Evolutionary conservation across 257 asterid genomes (phyloP).

Genomic region (Coffea eugenioides): DNA sequence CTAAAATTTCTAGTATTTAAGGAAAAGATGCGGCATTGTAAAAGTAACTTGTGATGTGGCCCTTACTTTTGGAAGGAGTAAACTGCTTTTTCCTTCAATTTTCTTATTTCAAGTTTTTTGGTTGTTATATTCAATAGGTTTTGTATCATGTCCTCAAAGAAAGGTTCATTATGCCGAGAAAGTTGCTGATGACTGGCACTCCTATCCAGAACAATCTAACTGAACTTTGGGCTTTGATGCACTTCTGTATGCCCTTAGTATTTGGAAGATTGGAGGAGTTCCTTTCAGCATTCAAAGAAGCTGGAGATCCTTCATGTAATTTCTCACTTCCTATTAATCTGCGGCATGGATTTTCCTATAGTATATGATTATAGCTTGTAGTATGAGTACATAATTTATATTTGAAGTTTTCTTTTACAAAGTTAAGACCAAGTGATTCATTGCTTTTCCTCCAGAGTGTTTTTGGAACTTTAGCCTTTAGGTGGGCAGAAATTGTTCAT

Average conservation of each 20-base stretch:
- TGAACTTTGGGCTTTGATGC: slow-evolving; percentile 95
- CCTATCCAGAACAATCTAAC: slow-evolving; percentile 91
- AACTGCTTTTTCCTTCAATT: neutral
- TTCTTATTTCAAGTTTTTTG: neutral
- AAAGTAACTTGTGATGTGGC: neutral
- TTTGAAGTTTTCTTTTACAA: neutral
- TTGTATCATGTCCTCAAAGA: slow-evolving; percentile 63
- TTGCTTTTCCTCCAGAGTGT: neutral
- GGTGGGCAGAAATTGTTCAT: neutral
- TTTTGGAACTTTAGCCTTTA: neutral
- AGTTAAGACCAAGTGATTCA: neutral
- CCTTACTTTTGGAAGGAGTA: neutral
- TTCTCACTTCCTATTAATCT: slow-evolving; percentile 23
- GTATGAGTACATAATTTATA: neutral
- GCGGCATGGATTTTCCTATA: neutral
- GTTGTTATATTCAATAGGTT: slow-evolving; percentile 48
- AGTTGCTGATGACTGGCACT: slow-evolving; percentile 92
- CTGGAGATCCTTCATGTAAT: slow-evolving; percentile 76
- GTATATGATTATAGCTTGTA: neutral
- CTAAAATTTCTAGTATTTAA: neutral
- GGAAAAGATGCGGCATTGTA: neutral
- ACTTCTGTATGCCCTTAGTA: slow-evolving; percentile 76
- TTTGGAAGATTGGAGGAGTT: slow-evolving; percentile 82
- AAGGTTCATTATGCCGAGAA: slow-evolving; percentile 76
- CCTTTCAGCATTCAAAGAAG: slow-evolving; percentile 74